phyloP scores from a whole-genome alignment of 768 basidiomycete species.

The Hygrocybe coccinea region DNA sequence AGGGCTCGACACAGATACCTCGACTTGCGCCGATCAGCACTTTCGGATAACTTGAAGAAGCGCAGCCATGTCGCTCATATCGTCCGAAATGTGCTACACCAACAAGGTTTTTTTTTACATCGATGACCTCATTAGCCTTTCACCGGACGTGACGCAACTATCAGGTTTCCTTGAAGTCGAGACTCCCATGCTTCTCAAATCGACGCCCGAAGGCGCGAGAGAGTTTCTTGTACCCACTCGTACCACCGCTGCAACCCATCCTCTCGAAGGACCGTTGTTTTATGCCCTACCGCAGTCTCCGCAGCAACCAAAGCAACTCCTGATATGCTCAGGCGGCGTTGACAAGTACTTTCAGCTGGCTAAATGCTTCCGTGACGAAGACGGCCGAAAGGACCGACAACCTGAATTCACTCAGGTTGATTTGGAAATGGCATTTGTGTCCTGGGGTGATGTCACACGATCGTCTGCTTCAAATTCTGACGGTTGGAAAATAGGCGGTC shows the following conservation, averaged over 20 bases:
- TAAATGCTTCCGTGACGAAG: constrained; percentile 93
- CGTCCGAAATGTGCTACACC: constrained; percentile 66
- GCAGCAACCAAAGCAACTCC: constrained; percentile 91
- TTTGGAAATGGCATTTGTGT: constrained; percentile 93
- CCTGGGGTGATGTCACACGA: constrained; percentile 53
- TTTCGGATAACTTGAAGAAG: constrained; percentile 76
- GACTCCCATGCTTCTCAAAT: constrained; percentile 85
- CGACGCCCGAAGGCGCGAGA: constrained; percentile 90
- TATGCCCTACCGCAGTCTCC: constrained; percentile 93
- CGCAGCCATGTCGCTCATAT: constrained; percentile 79
- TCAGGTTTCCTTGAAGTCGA: constrained; percentile 90
- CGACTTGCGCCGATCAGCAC: constrained; percentile 71
- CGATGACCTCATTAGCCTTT: background rate
- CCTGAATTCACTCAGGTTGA: constrained; percentile 97
- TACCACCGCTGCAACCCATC: constrained; percentile 28
- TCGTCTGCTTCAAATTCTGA: constrained; percentile 21
- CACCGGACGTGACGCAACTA: constrained; percentile 11
- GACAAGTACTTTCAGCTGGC: constrained; percentile 92
- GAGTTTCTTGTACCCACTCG: constrained; percentile 90
- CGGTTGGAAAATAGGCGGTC: constrained; percentile 81
- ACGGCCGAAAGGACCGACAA: constrained; percentile 90
- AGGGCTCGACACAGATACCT: constrained; percentile 83
- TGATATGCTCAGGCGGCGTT: constrained; percentile 86
- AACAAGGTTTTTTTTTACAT: constrained; percentile 48
- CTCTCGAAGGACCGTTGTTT: constrained; percentile 45